Base-by-base conservation (phyloP, 225 moss, liverwort and hornwort genomes). In the Sphagnum contortum region DNA sequence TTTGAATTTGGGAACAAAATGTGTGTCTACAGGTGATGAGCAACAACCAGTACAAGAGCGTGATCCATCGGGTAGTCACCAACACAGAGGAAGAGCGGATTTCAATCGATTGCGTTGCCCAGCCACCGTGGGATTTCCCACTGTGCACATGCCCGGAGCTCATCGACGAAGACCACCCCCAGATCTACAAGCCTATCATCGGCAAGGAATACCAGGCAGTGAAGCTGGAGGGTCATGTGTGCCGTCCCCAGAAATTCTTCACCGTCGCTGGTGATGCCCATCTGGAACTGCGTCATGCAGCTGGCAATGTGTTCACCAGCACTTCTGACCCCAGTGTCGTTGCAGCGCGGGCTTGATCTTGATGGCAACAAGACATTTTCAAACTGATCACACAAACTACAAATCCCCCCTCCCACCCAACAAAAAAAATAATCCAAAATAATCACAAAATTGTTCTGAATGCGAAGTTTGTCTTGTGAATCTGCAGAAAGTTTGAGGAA, bases 51-150 rank as follows among this genome's bases (percentile, higher is more conserved):
- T 57, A 57, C 8, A 57, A 57, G 56, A 57, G 11, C 8, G 56
- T 57, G 56, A 57, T 57, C 56, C 56, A 57, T 5, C 56, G 56
- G 11, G 56, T 57, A 4, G 56, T 57, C n/a, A 11, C n/a, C 56
- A 57, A 57, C 56, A 57, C 11, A 57, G 13, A 57, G n/a, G 56
- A 57, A 13, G 56, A 57, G 13, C 56, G 56, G n/a, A 57, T 57
- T 11, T 57, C 56, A 4, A 57, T 57, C 56, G 56, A 57, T 13
- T 57, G 56, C 8, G 56, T 57, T 11, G 56, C 56, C 56, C 11
- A 4, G 56, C 56, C 56, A 5, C n/a, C 10, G 4, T 57, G 56
- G 56, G 56, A 57, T 57, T 13, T 57, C n/a, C 56, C 56, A 11
- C 56, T 57, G n/a, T 11, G 2, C n/a, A 8, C 56, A 5, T 57